These are phyloP conservation scores for Rubus idaeus DNA, from an alignment of 306 rosid genomes.

Conservation along the genomic window DNA sequence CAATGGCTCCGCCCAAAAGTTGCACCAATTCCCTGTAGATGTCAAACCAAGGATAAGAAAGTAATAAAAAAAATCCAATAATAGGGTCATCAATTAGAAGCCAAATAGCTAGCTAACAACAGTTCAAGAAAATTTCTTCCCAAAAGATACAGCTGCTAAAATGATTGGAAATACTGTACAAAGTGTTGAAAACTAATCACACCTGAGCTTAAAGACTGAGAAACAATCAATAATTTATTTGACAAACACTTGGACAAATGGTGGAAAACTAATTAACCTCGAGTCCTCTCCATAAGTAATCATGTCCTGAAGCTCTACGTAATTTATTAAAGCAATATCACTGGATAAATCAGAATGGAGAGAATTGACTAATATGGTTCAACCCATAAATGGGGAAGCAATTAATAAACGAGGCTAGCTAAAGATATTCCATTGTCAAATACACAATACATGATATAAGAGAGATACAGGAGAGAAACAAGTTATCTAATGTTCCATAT, in stretches of 20 bases:
- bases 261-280: background rate
- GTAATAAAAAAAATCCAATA: slow-evolving; percentile 6
- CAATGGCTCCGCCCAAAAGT: slow-evolving; percentile 70
- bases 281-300: background rate
- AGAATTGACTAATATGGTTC: background rate
- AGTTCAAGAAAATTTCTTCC: background rate
- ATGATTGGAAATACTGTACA: background rate
- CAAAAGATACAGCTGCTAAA: background rate
- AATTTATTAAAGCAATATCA: too few species aligned
- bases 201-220: background rate
- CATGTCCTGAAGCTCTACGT: background rate
- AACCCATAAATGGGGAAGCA: background rate
- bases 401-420: background rate
- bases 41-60: slow-evolving; percentile 22
- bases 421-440: background rate
- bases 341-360: too few species aligned
- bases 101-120: background rate
- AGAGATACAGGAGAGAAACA: background rate
- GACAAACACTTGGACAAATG: background rate
- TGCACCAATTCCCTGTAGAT: slow-evolving; percentile 70
- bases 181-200: background rate
- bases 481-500: background rate
- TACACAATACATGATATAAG: background rate
- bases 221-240: background rate
- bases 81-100: slow-evolving; percentile 2